Percentiles rank a stretch among this genome's conserved stretches.
These are phyloP conservation scores for Aspergillus tanneri DNA, from an alignment of 2,329 filamentous ascomycete genomes.

Conservation along the genomic window DNA sequence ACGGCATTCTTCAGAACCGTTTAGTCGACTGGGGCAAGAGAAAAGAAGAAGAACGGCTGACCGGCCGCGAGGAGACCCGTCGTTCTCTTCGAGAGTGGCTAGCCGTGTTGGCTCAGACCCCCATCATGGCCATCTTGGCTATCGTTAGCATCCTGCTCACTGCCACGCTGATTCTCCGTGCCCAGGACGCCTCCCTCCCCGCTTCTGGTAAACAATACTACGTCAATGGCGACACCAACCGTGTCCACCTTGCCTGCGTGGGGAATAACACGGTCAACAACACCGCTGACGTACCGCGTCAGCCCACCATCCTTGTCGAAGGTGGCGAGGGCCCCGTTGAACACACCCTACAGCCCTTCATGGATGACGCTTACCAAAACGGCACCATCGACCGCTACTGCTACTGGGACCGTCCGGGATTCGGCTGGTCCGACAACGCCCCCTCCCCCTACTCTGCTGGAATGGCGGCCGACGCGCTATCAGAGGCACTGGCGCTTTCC, in stretches of 20 bases:
- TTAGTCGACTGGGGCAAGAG: conserved; percentile 87
- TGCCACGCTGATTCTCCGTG: conserved; percentile 73
- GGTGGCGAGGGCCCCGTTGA: conserved; percentile 79
- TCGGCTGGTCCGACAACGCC: conserved; percentile 85
- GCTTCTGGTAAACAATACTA: conserved; percentile 73
- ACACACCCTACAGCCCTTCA: conserved; percentile 74
- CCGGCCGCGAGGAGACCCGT: conserved; percentile 81
- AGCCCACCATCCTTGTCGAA: conserved; percentile 79
- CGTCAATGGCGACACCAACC: conserved; percentile 82
- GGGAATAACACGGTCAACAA: conserved; percentile 64
- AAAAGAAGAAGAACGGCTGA: conserved; percentile 89
- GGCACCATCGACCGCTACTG: conserved; percentile 86
- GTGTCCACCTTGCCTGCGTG: conserved; percentile 79
- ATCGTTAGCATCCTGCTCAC: conserved; percentile 72
- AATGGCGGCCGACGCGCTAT: conserved; percentile 85
- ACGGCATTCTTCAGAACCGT: conserved; percentile 75
- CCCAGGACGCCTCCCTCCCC: conserved; percentile 71
- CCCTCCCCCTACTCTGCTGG: conserved; percentile 91
- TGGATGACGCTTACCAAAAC: conserved; percentile 71
- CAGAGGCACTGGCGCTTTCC: conserved; percentile 76
- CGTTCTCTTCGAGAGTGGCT: conserved; percentile 81
- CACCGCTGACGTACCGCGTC: conserved; percentile 42
- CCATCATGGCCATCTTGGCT: conserved; percentile 68
- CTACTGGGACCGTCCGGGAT: conserved; percentile 89
- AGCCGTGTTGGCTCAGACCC: conserved; percentile 71